Evolutionary conservation across 441 rosid genomes (phyloP).

Genomic region (Erodium texanum): DNA sequence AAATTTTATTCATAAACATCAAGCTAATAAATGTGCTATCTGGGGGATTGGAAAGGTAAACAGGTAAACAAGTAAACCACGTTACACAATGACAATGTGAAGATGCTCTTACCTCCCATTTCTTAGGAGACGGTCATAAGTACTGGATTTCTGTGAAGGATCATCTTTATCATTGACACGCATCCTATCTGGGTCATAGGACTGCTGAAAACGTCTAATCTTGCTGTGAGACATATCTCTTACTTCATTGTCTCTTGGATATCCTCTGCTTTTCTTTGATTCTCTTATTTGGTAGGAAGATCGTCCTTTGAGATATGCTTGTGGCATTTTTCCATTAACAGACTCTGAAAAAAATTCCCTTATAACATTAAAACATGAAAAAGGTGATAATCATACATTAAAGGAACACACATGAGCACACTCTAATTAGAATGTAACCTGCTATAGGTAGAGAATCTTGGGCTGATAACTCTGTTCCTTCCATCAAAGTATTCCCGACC

Average conservation of each 20-base stretch:
- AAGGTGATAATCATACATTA: background rate
- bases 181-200: slow-evolving; percentile 27
- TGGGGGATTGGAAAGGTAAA: slow-evolving; percentile 9
- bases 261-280: slow-evolving; percentile 24
- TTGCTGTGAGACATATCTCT: slow-evolving; percentile 28
- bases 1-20: background rate
- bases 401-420: slow-evolving; percentile 8
- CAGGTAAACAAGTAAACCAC: slow-evolving; percentile 13
- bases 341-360: slow-evolving; percentile 30
- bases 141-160: slow-evolving; percentile 27
- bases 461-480: slow-evolving; percentile 28
- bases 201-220: slow-evolving; percentile 27
- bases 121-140: slow-evolving; percentile 52
- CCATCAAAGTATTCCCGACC: slow-evolving; percentile 29
- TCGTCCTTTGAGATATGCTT: slow-evolving; percentile 26
- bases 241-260: slow-evolving; percentile 28
- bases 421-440: slow-evolving; percentile 33
- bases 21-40: background rate
- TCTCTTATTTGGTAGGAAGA: slow-evolving; percentile 29
- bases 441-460: slow-evolving; percentile 29
- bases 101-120: slow-evolving; percentile 52
- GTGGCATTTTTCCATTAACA: slow-evolving; percentile 28
- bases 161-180: slow-evolving; percentile 28
- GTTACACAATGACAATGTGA: slow-evolving; percentile 17
- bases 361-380: slow-evolving; percentile 8